Percentiles rank a stretch among this genome's conserved stretches.
These are phyloP conservation scores for Areca catechu DNA, from an alignment of 176 grass and related monocot species.

Conservation along the genomic window DNA sequence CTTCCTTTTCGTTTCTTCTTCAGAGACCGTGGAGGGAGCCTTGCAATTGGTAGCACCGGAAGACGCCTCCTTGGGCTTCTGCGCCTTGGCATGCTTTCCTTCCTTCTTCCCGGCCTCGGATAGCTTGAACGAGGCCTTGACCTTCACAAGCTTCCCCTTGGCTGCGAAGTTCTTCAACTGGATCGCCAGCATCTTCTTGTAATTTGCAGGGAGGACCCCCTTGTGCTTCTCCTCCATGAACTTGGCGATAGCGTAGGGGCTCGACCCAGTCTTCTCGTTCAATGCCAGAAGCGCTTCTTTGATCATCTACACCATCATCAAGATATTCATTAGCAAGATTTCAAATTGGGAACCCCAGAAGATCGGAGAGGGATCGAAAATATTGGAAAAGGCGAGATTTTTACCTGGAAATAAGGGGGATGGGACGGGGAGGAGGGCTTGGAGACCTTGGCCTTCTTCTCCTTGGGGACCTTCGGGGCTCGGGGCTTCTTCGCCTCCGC, in stretches of 20 bases:
- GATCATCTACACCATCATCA: slow-evolving; percentile 54
- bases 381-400: background rate
- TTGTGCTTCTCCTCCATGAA: slow-evolving; percentile 65
- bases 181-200: slow-evolving; percentile 69
- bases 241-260: slow-evolving; percentile 71
- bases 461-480: slow-evolving; percentile 18
- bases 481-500: background rate
- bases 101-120: slow-evolving; percentile 17
- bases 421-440: slow-evolving; percentile 29
- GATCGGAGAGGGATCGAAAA: background rate
- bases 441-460: slow-evolving; percentile 30
- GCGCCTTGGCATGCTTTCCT: background rate
- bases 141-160: slow-evolving; percentile 63
- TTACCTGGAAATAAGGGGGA: slow-evolving; percentile 78
- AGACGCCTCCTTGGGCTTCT: too few species aligned
- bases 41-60: too few species aligned
- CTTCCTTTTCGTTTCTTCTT: too few species aligned
- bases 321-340: background rate
- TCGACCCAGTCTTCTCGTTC: slow-evolving; percentile 51
- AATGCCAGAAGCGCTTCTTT: slow-evolving; percentile 68
- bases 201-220: slow-evolving; percentile 57
- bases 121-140: slow-evolving; percentile 81
- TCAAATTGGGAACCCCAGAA: background rate
- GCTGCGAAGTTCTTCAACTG: slow-evolving; percentile 67
- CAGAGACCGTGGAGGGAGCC: too few species aligned